Evolutionary conservation across 495 filamentous ascomycete genomes (phyloP), one percentile per base, ranked within the genome.

Genomic region (Xylaria scruposa): DNA sequence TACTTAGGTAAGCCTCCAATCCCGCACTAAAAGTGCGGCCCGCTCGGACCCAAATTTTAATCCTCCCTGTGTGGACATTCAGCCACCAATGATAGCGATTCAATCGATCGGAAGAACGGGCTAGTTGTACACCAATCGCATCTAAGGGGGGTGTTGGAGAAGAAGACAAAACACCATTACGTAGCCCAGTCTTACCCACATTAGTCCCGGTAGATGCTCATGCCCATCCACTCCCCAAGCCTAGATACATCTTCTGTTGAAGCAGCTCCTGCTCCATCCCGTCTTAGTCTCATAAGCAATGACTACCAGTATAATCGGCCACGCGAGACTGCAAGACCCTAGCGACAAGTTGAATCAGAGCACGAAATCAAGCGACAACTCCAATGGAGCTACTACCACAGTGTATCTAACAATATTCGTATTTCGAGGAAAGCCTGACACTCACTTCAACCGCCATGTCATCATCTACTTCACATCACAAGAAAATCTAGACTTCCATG

Each of bases 361-460:
- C 33, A 4, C 19, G 3, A 38, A 38, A 38, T 6, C 58, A 21
- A 40, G 58, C 58, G 58, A 60, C 3, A n/a, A 0, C 58, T 60
- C 58, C 15, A 33, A 60, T n/a, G 58, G 58, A 10, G 31, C 33
- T n/a, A n/a, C 58, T 31, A 60, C 58, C 6, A 60, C 58, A 31
- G 58, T 60, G 13, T 60, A 60, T 7, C 21, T 60, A 8, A 60
- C 58, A n/a, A 60, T 60, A 36, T 60, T 60, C 58, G 58, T 60
- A 5, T 60, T 60, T 9, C 58, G 58, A 17, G 58, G 58, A 1
- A 60, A 60, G 8, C 58, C 58, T 6, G 58, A 60, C 58, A 60
- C 58, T 38, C 58, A 60, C 19, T 60, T 36, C 58, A 60, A 60
- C 38, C 58, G 58, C 58, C 58, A 60, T 60, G 58, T 60, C 33